phyloP scores from a whole-genome alignment of 2,329 filamentous ascomycete genomes.

The Penicillium concentricum region DNA sequence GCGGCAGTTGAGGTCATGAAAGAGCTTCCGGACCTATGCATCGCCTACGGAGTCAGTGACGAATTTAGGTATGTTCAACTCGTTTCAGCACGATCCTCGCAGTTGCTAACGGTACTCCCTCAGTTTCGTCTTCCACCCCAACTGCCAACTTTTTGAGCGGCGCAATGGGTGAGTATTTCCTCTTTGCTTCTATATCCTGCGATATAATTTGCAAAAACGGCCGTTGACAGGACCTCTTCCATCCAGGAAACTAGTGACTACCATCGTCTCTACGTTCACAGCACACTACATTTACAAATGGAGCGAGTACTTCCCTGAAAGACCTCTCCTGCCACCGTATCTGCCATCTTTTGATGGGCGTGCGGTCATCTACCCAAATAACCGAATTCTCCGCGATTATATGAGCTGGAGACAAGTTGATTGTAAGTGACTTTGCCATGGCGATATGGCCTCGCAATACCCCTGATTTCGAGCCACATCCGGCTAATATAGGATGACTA shows the following conservation, averaged over 20 bases:
- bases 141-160: conserved; percentile 78
- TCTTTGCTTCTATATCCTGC: background rate
- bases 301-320: conserved; percentile 71
- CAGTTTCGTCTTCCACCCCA: conserved; percentile 87
- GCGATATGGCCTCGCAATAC: background rate
- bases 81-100: background rate
- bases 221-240: background rate
- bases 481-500: conserved; percentile 34
- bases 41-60: conserved; percentile 92
- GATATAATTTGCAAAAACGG: background rate
- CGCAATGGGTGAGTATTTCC: conserved; percentile 63
- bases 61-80: conserved; percentile 63
- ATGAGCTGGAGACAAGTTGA: conserved; percentile 97
- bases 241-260: conserved; percentile 83
- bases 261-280: conserved; percentile 89
- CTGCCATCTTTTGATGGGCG: conserved; percentile 90
- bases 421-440: conserved; percentile 58
- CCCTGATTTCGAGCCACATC: background rate
- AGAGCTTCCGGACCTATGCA: conserved; percentile 77
- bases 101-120: background rate
- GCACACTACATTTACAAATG: conserved; percentile 84
- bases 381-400: conserved; percentile 84
- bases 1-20: conserved; percentile 82
- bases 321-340: conserved; percentile 63
- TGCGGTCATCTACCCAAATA: conserved; percentile 83